A percentile compares a stretch with the other conserved stretches of the same genome.
phyloP scores from a whole-genome alignment of 495 filamentous ascomycete genomes.

The Hapsidospora chrysogenum region DNA sequence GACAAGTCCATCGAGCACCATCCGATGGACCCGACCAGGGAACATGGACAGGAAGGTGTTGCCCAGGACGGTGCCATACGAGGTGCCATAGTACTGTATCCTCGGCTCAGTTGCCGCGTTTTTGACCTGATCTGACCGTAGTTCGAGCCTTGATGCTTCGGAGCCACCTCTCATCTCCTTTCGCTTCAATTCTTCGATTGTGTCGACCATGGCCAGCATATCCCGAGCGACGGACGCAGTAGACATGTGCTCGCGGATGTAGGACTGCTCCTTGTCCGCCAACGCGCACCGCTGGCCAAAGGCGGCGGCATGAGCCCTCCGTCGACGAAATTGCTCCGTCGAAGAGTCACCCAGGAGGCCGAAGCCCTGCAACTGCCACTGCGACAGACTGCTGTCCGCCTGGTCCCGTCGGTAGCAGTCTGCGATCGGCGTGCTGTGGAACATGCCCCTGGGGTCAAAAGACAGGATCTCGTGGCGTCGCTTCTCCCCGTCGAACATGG shows the following conservation, averaged over 20 bases:
- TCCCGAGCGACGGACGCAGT: conserved; percentile 19
- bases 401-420: conserved; percentile 18
- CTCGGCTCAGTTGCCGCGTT: conserved; percentile 3
- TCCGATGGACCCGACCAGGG: conserved; percentile 21
- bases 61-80: conserved; percentile 43
- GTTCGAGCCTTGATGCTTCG: background rate
- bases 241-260: conserved; percentile 10
- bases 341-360: conserved; percentile 6
- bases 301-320: background rate
- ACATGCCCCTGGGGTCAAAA: conserved; percentile 28
- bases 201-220: conserved; percentile 24
- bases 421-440: conserved; percentile 17
- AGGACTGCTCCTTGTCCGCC: conserved; percentile 3
- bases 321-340: background rate
- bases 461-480: conserved; percentile 20
- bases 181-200: conserved; percentile 12
- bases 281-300: background rate
- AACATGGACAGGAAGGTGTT: conserved; percentile 30
- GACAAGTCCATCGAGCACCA: conserved; percentile 20
- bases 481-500: conserved; percentile 13
- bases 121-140: conserved; percentile 1
- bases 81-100: conserved; percentile 43
- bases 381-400: background rate
- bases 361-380: conserved; percentile 7
- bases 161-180: background rate